Percentiles rank a stretch among this genome's conserved stretches.
Conservation (phyloP, 2,329 filamentous ascomycete genomes). For the Claviceps quebecensis region DNA sequence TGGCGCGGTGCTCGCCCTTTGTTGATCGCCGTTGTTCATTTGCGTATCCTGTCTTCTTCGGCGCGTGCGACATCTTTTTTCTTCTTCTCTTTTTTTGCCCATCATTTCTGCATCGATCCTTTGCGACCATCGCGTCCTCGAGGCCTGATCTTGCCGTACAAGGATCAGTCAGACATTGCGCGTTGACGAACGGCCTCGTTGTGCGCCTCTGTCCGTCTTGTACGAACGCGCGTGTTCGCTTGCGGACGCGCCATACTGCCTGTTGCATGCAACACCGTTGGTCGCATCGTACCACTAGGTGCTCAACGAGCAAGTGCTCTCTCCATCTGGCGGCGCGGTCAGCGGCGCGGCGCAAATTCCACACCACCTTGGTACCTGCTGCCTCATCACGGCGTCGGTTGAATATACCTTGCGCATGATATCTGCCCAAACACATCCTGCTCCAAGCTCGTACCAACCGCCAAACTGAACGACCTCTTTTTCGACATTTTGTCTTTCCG, state of each 20-base stretch:
- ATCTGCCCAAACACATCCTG: constrained; percentile 12
- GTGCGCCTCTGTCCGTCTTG: neutral
- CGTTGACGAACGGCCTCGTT: neutral
- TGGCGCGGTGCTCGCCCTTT: neutral
- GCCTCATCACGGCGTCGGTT: neutral
- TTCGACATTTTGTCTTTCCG: neutral
- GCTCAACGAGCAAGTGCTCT: constrained; percentile 4
- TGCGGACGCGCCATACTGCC: neutral
- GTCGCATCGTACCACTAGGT: neutral
- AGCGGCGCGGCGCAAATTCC: neutral
- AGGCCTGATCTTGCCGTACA: neutral
- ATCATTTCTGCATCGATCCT: neutral
- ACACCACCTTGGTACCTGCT: neutral
- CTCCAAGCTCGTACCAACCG: constrained; percentile 3
- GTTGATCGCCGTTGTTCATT: neutral
- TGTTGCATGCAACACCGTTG: neutral
- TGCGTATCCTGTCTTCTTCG: neutral
- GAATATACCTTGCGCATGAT: neutral
- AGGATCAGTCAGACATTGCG: neutral
- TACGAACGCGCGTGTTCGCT: neutral
- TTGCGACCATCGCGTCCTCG: neutral
- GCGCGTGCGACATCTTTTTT: neutral
- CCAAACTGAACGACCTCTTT: neutral
- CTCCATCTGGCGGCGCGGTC: neutral
- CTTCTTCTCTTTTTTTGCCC: neutral